Evolutionary conservation across 2,329 filamentous ascomycete genomes (phyloP), one percentile per base, ranked within the genome.

Genomic region (Penicillium decumbens): DNA sequence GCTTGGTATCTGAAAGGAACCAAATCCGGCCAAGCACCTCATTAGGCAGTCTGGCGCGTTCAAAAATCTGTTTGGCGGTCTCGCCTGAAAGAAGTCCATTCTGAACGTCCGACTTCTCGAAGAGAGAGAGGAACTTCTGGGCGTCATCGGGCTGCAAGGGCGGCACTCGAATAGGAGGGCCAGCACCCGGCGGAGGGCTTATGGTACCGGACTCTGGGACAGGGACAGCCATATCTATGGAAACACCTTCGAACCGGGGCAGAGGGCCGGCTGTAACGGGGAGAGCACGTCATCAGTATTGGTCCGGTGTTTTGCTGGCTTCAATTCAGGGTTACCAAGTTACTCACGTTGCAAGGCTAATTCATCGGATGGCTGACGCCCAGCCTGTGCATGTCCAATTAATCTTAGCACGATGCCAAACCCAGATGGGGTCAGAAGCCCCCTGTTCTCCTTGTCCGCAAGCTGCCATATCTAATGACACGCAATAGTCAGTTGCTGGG

Each of bases 381-480:
- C 88, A 57, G 87, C 88, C 74, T 98, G 93, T 57, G 90, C 91
- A 75, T 97, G 93, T 52, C 90, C 93, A 67, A 98, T 97, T 67
- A 98, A 83, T 65, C 93, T 83, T 67, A 98, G 75, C 50, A 95
- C 93, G 67, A 95, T 82, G 53, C 91, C 89, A 74, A 98, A 98
- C 67, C 92, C 93, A 37, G 90, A 83, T 18, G 90, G 90, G 29
- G 91, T 96, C 59, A 98, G 77, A 60, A 97, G 87, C 45, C 93
- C 93, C 57, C 91, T 84, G 75, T 98, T 98, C 75, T 97, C 92
- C 59, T 83, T 90, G 75, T 98, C 93, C 60, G 93, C 92, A 69
- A 98, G 93, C 75, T 97, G 92, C 93, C 93, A 98, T 79, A 98
- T 97, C 88, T 95, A 71, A 51, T 57, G 27, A 48, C 43, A 13